These are phyloP conservation scores for Colletotrichum tropicicola DNA, from an alignment of 2,329 filamentous ascomycete species.

Conservation along the genomic window DNA sequence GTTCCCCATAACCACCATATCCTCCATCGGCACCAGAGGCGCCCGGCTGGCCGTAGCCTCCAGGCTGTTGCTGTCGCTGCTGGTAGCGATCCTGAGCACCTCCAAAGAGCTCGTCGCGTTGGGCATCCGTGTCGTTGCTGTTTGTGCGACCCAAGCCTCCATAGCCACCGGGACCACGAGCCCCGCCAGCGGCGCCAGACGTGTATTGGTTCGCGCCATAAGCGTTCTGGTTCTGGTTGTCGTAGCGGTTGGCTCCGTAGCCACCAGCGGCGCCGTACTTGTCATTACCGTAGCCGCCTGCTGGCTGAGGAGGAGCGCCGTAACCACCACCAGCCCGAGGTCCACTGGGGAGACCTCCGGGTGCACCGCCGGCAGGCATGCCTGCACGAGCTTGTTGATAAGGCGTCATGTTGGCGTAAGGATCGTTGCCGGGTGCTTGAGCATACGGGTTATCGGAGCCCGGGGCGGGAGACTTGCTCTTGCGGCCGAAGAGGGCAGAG, in stretches of 20 bases:
- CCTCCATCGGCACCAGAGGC: constrained; percentile 18
- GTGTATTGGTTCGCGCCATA: constrained; percentile 38
- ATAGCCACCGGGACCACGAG: constrained; percentile 65
- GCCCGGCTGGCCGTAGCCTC: constrained; percentile 30
- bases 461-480: constrained; percentile 58
- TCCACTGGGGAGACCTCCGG: constrained; percentile 46
- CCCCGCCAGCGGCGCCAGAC: constrained; percentile 39
- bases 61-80: constrained; percentile 41
- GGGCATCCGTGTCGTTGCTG: constrained; percentile 55
- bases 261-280: constrained; percentile 60
- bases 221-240: constrained; percentile 42
- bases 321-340: constrained; percentile 38
- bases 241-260: constrained; percentile 64
- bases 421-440: constrained; percentile 57
- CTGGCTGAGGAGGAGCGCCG: constrained; percentile 37
- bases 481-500: constrained; percentile 62
- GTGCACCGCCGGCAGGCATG: constrained; percentile 38
- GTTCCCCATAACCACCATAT: constrained; percentile 69
- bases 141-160: constrained; percentile 63
- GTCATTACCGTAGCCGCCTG: constrained; percentile 61
- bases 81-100: constrained; percentile 61
- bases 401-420: constrained; percentile 57
- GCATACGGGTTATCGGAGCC: constrained; percentile 67
- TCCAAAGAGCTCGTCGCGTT: constrained; percentile 71
- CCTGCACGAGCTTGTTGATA: constrained; percentile 37